Conservation (phyloP, 2,329 filamentous ascomycete species). For the Neopestalotiopsis sp. region DNA sequence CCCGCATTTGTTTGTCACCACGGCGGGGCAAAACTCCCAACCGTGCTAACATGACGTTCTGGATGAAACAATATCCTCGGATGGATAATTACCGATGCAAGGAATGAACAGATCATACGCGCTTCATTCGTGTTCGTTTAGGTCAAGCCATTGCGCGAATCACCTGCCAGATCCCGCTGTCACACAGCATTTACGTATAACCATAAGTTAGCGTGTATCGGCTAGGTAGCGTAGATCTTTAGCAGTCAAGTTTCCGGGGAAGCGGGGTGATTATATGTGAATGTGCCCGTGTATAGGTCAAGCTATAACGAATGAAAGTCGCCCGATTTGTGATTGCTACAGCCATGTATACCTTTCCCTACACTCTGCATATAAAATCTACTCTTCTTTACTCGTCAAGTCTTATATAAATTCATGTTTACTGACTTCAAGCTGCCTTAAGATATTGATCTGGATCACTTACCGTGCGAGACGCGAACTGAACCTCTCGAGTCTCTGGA, state of each 20-base stretch:
- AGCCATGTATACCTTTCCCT: no score
- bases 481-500: no score
- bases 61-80: neutral
- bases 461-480: no score
- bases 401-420: no score
- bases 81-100: neutral
- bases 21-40: neutral
- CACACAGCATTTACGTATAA: neutral
- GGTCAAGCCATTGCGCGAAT: neutral
- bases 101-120: neutral
- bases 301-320: neutral
- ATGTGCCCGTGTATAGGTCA: neutral
- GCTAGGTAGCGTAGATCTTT: neutral
- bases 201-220: neutral
- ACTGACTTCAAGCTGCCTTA: no score
- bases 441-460: no score
- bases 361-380: no score
- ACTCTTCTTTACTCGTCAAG: no score
- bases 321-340: neutral
- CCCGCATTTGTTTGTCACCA: neutral
- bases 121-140: neutral
- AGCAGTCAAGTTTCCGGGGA: neutral
- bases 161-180: neutral
- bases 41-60: conserved; percentile 2
- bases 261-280: neutral